A percentile compares a stretch with the other conserved stretches of the same genome.
Conservation (phyloP, 2,329 filamentous ascomycete species). For the Aspergillus tanneri region DNA sequence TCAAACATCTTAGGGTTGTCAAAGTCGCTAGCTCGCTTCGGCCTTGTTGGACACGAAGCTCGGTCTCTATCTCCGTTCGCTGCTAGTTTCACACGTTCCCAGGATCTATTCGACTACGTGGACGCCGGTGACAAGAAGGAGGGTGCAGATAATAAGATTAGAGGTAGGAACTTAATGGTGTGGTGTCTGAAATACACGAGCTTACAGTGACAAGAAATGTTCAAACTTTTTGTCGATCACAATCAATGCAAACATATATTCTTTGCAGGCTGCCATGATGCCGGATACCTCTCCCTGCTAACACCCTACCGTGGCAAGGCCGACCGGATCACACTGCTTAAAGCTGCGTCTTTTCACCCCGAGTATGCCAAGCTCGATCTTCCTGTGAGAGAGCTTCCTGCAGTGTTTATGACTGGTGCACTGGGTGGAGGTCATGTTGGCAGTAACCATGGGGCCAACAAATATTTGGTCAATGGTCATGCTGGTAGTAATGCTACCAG, state of each 20-base stretch:
- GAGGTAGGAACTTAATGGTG: slow-evolving; percentile 38
- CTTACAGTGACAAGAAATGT: slow-evolving; percentile 32
- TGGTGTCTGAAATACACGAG: background rate
- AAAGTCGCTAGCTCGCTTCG: slow-evolving; percentile 50
- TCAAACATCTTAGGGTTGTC: slow-evolving; percentile 57
- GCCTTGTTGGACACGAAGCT: slow-evolving; percentile 55
- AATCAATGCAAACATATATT: slow-evolving; percentile 64
- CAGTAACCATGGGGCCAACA: slow-evolving; percentile 4
- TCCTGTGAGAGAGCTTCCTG: slow-evolving; percentile 52
- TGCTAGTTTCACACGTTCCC: slow-evolving; percentile 57
- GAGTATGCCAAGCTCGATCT: slow-evolving; percentile 56
- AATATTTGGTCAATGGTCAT: background rate
- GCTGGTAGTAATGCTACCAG: no score
- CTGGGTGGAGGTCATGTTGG: slow-evolving; percentile 22
- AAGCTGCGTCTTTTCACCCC: slow-evolving; percentile 51
- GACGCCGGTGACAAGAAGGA: slow-evolving; percentile 63
- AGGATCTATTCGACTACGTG: slow-evolving; percentile 60
- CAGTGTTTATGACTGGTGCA: slow-evolving; percentile 52
- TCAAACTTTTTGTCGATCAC: slow-evolving; percentile 55
- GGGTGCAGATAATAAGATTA: slow-evolving; percentile 60
- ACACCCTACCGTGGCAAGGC: slow-evolving; percentile 52
- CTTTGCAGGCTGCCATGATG: slow-evolving; percentile 63
- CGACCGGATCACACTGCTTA: slow-evolving; percentile 57
- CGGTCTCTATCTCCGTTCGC: slow-evolving; percentile 57
- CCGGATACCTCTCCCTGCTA: slow-evolving; percentile 58